Conservation (phyloP, 2,329 filamentous ascomycete species). For the Periconia macrospinosa region DNA sequence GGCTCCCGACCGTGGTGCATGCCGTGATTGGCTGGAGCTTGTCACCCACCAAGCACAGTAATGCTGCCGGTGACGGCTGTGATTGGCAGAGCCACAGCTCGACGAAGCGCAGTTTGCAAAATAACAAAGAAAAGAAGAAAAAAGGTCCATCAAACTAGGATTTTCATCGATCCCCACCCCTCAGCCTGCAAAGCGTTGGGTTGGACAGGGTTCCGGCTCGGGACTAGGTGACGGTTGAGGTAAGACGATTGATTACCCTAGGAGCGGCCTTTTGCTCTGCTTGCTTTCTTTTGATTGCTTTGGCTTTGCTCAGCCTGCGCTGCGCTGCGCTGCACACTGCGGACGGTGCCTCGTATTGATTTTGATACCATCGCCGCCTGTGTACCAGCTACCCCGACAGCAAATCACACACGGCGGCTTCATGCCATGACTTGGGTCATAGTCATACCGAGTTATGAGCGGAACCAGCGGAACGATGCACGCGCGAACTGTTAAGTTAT, state of each 20-base stretch:
- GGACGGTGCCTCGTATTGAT: constrained; percentile 31
- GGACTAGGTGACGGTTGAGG: constrained; percentile 37
- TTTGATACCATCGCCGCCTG: constrained; percentile 20
- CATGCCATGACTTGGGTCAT: not conserved
- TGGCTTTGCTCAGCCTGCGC: constrained; percentile 8
- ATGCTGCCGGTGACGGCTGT: constrained; percentile 17
- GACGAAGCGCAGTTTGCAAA: constrained; percentile 35
- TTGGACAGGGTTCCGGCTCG: constrained; percentile 41
- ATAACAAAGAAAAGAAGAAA: constrained; percentile 6
- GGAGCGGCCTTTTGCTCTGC: constrained; percentile 14
- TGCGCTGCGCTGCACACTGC: constrained; percentile 1
- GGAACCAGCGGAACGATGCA: constrained; percentile 25
- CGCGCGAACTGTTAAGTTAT: constrained; percentile 22
- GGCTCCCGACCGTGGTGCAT: constrained; percentile 8
- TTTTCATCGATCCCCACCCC: constrained; percentile 33
- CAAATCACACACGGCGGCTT: constrained; percentile 31
- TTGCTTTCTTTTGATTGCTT: not conserved
- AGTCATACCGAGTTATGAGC: constrained; percentile 7
- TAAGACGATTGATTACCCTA: constrained; percentile 30
- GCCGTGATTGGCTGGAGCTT: not conserved
- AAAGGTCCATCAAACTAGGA: constrained; percentile 13
- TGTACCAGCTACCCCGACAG: constrained; percentile 2
- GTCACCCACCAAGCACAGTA: constrained; percentile 4
- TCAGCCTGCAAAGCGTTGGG: constrained; percentile 37
- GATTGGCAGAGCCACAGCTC: constrained; percentile 31